Conservation (phyloP, 1,139 yeast genomes). For the Williopsis jadinii region DNA sequence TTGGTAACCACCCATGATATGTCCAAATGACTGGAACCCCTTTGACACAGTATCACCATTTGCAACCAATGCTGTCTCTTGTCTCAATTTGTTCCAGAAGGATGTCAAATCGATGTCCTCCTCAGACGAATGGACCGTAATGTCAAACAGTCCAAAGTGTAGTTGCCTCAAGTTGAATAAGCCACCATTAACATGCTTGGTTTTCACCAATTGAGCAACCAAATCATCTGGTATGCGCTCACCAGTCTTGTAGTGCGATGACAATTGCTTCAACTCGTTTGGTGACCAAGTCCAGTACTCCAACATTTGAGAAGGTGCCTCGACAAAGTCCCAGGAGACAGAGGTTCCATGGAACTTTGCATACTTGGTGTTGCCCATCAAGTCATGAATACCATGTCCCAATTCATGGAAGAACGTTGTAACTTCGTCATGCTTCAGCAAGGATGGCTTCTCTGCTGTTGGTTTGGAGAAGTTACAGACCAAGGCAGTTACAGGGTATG, state of each 20-base stretch:
- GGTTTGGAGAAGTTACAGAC: conserved; percentile 86
- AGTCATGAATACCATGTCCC: conserved; percentile 83
- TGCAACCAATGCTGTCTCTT: conserved; percentile 49
- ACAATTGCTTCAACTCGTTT: conserved; percentile 48
- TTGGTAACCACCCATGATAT: conserved; percentile 72
- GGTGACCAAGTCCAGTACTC: conserved; percentile 87
- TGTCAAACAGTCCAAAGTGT: conserved; percentile 72
- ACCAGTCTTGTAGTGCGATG: conserved; percentile 57
- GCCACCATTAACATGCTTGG: conserved; percentile 76
- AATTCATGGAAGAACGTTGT: conserved; percentile 84
- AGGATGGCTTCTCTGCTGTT: conserved; percentile 60
- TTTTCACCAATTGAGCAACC: conserved; percentile 50
- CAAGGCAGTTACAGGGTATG: conserved; percentile 65
- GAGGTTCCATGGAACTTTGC: conserved; percentile 68
- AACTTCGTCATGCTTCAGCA: conserved; percentile 72
- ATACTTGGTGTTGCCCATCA: conserved; percentile 58
- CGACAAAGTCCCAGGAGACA: conserved; percentile 78
- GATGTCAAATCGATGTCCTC: conserved; percentile 38
- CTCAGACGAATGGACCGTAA: conserved; percentile 54
- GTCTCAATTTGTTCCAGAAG: conserved; percentile 60
- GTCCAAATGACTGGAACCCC: conserved; percentile 77
- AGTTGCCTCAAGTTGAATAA: conserved; percentile 65
- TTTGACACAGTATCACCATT: conserved; percentile 48
- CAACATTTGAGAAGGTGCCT: conserved; percentile 84
- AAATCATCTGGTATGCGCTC: conserved; percentile 52